These are phyloP conservation scores for Phoenix roebelenii DNA, from an alignment of 176 grass and related monocot species.

Conservation along the genomic window DNA sequence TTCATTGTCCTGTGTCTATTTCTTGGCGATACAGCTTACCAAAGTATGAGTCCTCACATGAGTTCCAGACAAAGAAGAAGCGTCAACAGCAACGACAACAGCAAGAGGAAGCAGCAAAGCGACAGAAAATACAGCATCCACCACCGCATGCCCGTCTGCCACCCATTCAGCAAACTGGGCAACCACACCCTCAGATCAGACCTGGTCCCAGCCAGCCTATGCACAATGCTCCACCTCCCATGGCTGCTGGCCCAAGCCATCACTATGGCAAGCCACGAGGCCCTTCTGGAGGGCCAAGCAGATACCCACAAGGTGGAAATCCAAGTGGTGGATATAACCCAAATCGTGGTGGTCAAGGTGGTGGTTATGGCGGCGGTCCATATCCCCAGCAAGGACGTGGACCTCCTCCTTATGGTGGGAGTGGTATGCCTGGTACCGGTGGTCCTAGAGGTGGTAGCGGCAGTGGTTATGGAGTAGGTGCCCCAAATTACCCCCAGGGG, in stretches of 20 bases:
- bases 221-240: constrained; percentile 51
- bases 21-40: constrained; percentile 54
- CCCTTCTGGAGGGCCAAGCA: constrained; percentile 52
- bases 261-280: constrained; percentile 76
- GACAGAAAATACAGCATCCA: constrained; percentile 82
- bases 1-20: neutral
- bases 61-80: constrained; percentile 96
- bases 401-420: constrained; percentile 47
- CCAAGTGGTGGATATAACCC: constrained; percentile 51
- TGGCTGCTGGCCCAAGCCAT: constrained; percentile 56
- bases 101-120: constrained; percentile 82
- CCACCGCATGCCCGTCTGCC: constrained; percentile 77
- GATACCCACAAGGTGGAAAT: constrained; percentile 62
- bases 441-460: constrained; percentile 36
- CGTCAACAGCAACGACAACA: constrained; percentile 75
- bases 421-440: constrained; percentile 30
- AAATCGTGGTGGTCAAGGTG: constrained; percentile 60
- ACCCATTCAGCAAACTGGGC: constrained; percentile 73
- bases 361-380: constrained; percentile 50
- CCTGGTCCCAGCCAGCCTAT: constrained; percentile 46
- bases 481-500: constrained; percentile 53
- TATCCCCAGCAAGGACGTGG: constrained; percentile 66
- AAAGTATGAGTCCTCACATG: constrained; percentile 75
- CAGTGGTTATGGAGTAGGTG: constrained; percentile 39
- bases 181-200: constrained; percentile 58